Conservation (phyloP, 1,139 yeast genomes). For the Yamadazyma pseudoaaseri region DNA sequence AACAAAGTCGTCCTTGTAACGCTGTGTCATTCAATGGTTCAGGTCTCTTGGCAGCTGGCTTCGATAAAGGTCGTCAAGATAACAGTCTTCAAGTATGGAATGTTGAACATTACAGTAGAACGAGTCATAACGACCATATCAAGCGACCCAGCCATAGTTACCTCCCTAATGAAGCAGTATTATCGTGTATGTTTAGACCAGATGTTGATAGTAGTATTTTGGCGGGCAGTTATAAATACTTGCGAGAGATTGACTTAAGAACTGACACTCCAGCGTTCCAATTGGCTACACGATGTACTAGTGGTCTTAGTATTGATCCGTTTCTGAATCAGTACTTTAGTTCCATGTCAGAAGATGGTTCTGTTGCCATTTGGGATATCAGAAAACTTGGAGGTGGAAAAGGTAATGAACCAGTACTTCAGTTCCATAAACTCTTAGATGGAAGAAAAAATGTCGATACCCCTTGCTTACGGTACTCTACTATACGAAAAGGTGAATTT, state of each 20-base stretch:
- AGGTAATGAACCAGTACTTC: constrained; percentile 57
- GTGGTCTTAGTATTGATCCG: constrained; percentile 70
- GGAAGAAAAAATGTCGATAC: constrained; percentile 55
- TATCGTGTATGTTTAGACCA: constrained; percentile 67
- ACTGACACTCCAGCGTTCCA: constrained; percentile 69
- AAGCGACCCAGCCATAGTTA: constrained; percentile 59
- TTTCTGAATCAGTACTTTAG: constrained; percentile 63
- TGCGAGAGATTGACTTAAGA: constrained; percentile 78
- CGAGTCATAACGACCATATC: constrained; percentile 41
- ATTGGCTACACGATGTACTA: constrained; percentile 71
- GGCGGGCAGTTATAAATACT: constrained; percentile 74
- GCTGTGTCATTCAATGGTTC: constrained; percentile 65
- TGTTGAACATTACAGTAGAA: constrained; percentile 54
- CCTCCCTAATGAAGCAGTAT: constrained; percentile 72
- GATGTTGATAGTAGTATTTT: constrained; percentile 56
- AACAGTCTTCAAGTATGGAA: constrained; percentile 81
- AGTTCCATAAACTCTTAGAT: constrained; percentile 68
- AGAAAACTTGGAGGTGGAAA: constrained; percentile 48
- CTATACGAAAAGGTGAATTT: constrained; percentile 68
- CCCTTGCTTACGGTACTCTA: constrained; percentile 70
- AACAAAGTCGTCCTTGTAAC: constrained; percentile 74
- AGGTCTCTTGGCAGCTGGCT: constrained; percentile 73
- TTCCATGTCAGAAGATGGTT: constrained; percentile 80
- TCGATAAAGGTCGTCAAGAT: constrained; percentile 79
- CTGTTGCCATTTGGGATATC: constrained; percentile 85